Percentiles rank a stretch among this genome's conserved stretches.
phyloP scores from a whole-genome alignment of 2,329 filamentous ascomycete genomes.

The Beauveria sp. region DNA sequence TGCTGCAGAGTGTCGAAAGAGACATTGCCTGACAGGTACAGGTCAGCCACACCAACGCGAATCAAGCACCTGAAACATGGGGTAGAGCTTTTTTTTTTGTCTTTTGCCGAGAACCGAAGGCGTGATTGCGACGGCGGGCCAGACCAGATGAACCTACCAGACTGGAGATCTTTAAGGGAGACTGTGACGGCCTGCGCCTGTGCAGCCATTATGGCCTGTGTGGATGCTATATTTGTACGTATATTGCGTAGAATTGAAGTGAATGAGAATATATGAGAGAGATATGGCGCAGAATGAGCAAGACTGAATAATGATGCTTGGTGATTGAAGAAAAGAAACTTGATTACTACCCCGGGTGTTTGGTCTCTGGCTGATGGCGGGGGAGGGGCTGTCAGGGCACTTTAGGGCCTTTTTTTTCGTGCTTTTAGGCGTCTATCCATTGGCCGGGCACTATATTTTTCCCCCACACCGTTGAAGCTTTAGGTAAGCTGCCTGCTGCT shows the following conservation, averaged over 20 bases:
- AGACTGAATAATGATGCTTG: not conserved
- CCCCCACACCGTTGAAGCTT: not conserved
- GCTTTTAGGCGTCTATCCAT: not conserved
- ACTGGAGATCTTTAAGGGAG: conserved; percentile 52
- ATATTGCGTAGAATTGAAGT: not conserved
- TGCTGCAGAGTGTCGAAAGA: conserved; percentile 61
- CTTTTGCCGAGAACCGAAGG: not conserved
- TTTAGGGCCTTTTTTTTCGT: not conserved
- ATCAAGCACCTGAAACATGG: not conserved
- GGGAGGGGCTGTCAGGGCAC: conserved; percentile 4
- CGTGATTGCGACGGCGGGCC: not conserved
- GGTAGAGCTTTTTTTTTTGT: not conserved
- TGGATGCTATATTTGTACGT: not conserved
- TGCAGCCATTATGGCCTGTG: conserved; percentile 30
- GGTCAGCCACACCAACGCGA: not conserved
- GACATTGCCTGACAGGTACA: conserved; percentile 41
- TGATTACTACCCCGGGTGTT: not conserved
- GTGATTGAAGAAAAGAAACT: not conserved
- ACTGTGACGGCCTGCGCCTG: conserved; percentile 52
- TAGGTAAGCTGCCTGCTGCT: not conserved
- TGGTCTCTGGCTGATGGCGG: not conserved
- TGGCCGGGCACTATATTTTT: not conserved
- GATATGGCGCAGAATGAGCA: not conserved
- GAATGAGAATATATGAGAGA: not conserved
- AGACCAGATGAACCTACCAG: conserved; percentile 34